These are phyloP conservation scores for Rhizomucor miehei DNA, from an alignment of 371 early-diverging fungal genomes.

Conservation along the genomic window DNA sequence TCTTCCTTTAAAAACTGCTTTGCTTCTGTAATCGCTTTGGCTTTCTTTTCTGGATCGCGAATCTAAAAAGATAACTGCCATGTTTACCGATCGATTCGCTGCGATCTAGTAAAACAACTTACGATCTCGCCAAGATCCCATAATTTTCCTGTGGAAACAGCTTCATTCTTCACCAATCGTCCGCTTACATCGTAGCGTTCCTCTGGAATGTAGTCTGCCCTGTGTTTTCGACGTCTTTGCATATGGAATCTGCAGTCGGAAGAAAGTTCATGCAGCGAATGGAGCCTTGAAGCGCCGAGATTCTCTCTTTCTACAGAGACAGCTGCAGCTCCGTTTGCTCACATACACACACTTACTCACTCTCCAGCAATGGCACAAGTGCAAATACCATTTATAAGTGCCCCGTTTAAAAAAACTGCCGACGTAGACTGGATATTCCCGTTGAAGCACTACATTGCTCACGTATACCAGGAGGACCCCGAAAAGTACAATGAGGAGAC, in stretches of 20 bases:
- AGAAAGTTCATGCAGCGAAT: too few species aligned
- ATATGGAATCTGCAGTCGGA: not conserved
- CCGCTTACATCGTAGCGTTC: constrained; percentile 42
- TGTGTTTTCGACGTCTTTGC: constrained; percentile 1
- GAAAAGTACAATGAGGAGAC: constrained; percentile 84
- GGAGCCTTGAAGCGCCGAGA: too few species aligned
- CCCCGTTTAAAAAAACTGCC: constrained; percentile 81
- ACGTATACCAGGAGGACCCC: constrained; percentile 89
- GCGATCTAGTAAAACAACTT: constrained; percentile 5
- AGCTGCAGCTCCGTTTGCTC: not conserved
- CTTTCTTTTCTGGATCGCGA: constrained; percentile 19
- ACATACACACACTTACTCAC: not conserved
- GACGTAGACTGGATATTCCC: constrained; percentile 88
- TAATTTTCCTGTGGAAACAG: constrained; percentile 20
- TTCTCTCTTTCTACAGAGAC: too few species aligned
- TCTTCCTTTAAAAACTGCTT: constrained; percentile 29
- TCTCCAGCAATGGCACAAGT: constrained; percentile 34
- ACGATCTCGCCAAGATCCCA: constrained; percentile 48
- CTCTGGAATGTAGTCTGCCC: constrained; percentile 22
- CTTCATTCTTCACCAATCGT: constrained; percentile 29
- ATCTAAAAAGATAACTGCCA: constrained; percentile 15
- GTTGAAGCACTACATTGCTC: constrained; percentile 79
- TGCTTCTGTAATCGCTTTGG: constrained; percentile 32
- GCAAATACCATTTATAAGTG: constrained; percentile 54
- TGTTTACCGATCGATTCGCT: not conserved